Percentiles rank a stretch among this genome's conserved stretches.
These are phyloP conservation scores for Candida chauliodis DNA, from an alignment of 805 yeast species.

Conservation along the genomic window DNA sequence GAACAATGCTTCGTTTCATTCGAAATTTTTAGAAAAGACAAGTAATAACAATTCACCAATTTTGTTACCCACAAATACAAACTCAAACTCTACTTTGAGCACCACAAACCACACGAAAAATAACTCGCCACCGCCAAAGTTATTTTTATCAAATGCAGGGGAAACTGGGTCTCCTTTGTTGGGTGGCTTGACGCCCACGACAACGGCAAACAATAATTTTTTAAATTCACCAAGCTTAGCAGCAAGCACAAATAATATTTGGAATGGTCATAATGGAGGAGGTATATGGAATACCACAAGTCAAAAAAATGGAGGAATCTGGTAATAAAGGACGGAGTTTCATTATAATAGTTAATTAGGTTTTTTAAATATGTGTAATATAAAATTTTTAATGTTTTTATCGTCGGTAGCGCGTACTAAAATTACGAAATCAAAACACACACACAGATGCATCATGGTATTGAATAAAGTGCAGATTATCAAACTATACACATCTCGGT, in stretches of 20 bases:
- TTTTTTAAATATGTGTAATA: constrained; percentile 1
- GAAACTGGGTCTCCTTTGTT: constrained; percentile 2
- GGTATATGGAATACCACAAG: constrained; percentile 6
- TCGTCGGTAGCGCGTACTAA: constrained; percentile 2
- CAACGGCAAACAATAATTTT: constrained; percentile 12
- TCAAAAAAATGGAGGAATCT: constrained; percentile 6
- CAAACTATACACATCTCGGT: constrained; percentile 28
- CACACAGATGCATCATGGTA: constrained; percentile 16
- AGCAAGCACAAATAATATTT: constrained; percentile 7
- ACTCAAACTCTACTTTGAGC: neutral
- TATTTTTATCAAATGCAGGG: constrained; percentile 3
- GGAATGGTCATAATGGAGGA: constrained; percentile 3
- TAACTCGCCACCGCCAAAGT: constrained; percentile 6
- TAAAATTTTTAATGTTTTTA: neutral
- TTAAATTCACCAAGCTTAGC: constrained; percentile 18
- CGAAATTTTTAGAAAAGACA: constrained; percentile 17
- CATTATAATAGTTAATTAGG: neutral
- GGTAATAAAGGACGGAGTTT: constrained; percentile 6
- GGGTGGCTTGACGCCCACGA: constrained; percentile 2
- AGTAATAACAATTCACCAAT: constrained; percentile 17
- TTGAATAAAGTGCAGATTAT: constrained; percentile 31
- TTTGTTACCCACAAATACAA: constrained; percentile 17
- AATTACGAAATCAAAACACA: constrained; percentile 1
- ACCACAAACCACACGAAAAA: neutral
- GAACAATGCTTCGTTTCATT: constrained; percentile 3